Base-by-base conservation (phyloP, 1,284 basidiomycete genomes). In the Moesziomyces sp. region DNA sequence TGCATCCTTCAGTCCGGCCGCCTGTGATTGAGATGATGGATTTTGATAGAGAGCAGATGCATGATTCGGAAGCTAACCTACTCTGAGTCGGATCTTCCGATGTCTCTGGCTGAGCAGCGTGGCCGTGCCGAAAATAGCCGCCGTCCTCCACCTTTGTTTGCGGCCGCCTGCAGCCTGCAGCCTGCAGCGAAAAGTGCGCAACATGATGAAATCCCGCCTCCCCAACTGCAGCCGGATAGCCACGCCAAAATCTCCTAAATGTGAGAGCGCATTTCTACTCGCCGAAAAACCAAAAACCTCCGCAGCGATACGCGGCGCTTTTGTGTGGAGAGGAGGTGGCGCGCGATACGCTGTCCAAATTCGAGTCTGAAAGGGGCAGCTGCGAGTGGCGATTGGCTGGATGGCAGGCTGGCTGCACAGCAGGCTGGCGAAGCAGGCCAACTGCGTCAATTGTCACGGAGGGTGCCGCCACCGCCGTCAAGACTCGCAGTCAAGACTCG, bases 401-500 rank as follows among this genome's bases (percentile, higher is more conserved):
- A 8, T 11, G 30, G 28, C 28, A n/a, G n/a, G n/a, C n/a, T n/a
- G n/a, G 21, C 21, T 21, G 21, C 1, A 21, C 21, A 2, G 21
- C 21, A 21, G 21, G 21, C 21, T 1, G 21, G 21, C 21, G 21
- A 21, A 21, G 21, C 21, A 28, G 26, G 26, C 26, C 26, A 7
- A 28, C 26, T 33, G 30, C 30, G 30, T 33, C 30, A 33, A 10
- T 11, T 10, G 30, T 10, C 30, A 33, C 30, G 30, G 7, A 33
- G 30, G 30, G 11, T 13, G 30, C 30, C 30, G 30, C 30, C 30
- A 4, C 30, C 30, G 30, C 30, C 45, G 30, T 23, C 44, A 10
- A 53, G 52, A 46, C 52, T 46, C 52, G 33, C 45, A 46, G 28
- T 21, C 43, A 16, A 53, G 52, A 46, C 52, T 46, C 52, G 35